Evolutionary conservation across 1,139 yeast genomes (phyloP).

Genomic region (Geotrichum macrosporum): DNA sequence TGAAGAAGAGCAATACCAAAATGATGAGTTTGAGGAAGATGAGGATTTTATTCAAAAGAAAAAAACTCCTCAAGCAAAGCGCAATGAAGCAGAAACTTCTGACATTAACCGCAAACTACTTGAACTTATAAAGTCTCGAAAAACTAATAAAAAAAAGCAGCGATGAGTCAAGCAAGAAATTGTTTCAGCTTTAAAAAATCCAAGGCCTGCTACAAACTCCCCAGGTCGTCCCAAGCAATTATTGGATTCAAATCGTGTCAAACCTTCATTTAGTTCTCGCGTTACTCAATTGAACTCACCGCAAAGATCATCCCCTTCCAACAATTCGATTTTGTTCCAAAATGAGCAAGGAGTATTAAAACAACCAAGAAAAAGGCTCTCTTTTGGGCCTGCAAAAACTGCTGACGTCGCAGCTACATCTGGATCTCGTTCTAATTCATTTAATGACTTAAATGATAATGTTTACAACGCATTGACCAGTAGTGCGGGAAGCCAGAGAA

Average conservation of each 20-base stretch:
- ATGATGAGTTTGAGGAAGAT: constrained; percentile 3
- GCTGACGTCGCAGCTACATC: no score
- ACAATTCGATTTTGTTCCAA: background rate
- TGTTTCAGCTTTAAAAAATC: background rate
- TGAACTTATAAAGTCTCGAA: constrained; percentile 10
- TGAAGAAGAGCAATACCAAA: background rate
- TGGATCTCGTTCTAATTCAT: no score
- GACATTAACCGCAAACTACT: constrained; percentile 8
- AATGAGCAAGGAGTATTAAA: background rate
- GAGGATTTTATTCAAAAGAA: background rate
- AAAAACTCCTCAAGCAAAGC: constrained; percentile 5
- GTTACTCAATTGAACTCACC: background rate
- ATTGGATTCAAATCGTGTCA: background rate
- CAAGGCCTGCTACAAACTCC: background rate
- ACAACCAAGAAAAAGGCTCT: background rate
- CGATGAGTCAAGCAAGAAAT: constrained; percentile 4
- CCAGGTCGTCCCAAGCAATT: background rate
- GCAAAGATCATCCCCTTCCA: background rate
- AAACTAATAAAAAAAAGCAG: background rate
- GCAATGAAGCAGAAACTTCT: constrained; percentile 3
- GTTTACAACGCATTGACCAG: background rate
- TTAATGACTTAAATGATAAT: no score
- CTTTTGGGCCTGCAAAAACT: no score
- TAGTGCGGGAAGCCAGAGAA: background rate
- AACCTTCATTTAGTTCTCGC: background rate